Conservation (phyloP, 306 rosid genomes). For the Morella rubra region DNA sequence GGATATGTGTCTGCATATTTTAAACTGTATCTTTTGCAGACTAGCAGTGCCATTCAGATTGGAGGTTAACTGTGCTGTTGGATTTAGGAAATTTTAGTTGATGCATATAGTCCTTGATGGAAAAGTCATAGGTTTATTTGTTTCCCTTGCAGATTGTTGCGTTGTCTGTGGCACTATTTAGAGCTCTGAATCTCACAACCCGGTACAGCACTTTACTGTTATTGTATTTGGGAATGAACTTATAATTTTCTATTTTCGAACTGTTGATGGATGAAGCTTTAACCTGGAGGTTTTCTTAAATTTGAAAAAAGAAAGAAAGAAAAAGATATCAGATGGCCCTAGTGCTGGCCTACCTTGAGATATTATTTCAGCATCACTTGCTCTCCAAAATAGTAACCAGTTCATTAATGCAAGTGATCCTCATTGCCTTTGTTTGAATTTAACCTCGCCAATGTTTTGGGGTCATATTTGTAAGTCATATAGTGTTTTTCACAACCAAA, state of each 20-base stretch:
- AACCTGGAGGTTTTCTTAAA: background rate
- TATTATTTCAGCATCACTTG: background rate
- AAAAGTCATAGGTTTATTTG: conserved; percentile 13
- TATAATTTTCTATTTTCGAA: background rate
- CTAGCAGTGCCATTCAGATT: conserved; percentile 1
- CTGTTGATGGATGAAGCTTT: background rate
- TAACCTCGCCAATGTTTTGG: background rate
- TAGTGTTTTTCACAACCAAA: background rate
- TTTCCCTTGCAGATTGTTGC: conserved; percentile 77
- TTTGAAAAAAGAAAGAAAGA: background rate
- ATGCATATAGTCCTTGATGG: conserved; percentile 9
- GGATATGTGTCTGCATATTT: background rate
- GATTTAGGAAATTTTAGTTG: conserved; percentile 4
- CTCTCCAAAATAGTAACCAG: background rate
- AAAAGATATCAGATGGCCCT: background rate
- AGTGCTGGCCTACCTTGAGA: background rate
- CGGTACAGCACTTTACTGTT: conserved; percentile 46
- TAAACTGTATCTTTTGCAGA: background rate
- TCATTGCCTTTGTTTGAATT: background rate
- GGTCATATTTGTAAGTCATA: background rate
- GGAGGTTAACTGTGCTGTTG: conserved; percentile 5
- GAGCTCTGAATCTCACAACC: conserved; percentile 79
- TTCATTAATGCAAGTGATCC: background rate
- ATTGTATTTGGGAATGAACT: background rate
- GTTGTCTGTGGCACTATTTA: conserved; percentile 75